Conservation (phyloP, 805 yeast species). For the Yamadazyma insecticola region DNA sequence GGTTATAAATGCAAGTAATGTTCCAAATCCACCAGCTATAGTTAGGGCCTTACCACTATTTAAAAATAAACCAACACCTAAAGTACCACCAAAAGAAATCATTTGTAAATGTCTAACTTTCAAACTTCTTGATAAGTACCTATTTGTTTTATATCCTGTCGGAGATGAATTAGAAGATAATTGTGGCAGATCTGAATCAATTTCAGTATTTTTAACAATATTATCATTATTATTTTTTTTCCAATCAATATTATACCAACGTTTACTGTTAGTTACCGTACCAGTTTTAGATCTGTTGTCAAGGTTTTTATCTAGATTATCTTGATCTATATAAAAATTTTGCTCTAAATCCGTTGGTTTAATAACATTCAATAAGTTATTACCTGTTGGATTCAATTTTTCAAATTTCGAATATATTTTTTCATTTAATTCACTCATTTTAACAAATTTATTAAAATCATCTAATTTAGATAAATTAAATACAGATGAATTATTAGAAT, state of each 20-base stretch:
- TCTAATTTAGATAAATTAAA: constrained; percentile 28
- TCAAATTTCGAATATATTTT: constrained; percentile 18
- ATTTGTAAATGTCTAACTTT: constrained; percentile 67
- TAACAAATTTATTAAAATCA: constrained; percentile 30
- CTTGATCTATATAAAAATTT: constrained; percentile 21
- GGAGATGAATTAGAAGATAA: constrained; percentile 6
- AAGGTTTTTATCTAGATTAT: constrained; percentile 5
- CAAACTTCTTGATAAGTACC: constrained; percentile 50
- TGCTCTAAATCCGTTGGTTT: constrained; percentile 19
- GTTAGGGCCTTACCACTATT: constrained; percentile 70
- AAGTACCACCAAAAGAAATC: constrained; percentile 74
- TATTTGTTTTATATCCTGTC: constrained; percentile 4
- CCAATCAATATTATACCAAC: constrained; percentile 13
- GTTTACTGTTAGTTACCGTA: constrained; percentile 3
- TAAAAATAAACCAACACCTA: constrained; percentile 71
- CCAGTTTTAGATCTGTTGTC: constrained; percentile 4
- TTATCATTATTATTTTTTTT: constrained; percentile 2
- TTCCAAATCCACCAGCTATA: constrained; percentile 75
- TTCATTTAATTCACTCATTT: constrained; percentile 32
- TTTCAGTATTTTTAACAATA: constrained; percentile 5
- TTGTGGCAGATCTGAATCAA: constrained; percentile 4
- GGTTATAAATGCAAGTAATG: constrained; percentile 59
- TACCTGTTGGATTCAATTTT: constrained; percentile 9
- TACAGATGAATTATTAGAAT: constrained; percentile 15
- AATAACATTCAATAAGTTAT: constrained; percentile 22